Percentiles rank a stretch among this genome's conserved stretches.
Conservation (phyloP, 805 yeast genomes). For the Torulaspora indica region DNA sequence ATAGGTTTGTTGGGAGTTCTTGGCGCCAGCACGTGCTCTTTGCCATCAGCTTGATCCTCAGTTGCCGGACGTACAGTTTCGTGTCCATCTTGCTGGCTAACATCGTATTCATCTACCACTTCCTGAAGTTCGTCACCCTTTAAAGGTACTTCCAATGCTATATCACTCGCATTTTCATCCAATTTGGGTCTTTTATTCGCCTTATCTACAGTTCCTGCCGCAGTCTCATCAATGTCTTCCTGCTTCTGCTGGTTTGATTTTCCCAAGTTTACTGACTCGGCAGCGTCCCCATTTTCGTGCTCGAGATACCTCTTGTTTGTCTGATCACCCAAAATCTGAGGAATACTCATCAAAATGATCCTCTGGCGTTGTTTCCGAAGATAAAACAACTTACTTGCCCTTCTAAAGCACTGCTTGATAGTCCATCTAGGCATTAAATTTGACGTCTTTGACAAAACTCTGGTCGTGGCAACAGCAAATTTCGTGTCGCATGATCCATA, state of each 20-base stretch:
- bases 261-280: background rate
- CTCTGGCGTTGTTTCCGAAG: background rate
- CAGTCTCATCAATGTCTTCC: background rate
- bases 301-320: slow-evolving; percentile 4
- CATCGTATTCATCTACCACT: slow-evolving; percentile 20
- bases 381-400: background rate
- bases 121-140: slow-evolving; percentile 22
- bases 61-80: too few relatives aligned
- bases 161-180: slow-evolving; percentile 10
- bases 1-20: slow-evolving; percentile 21
- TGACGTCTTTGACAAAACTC: background rate
- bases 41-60: background rate
- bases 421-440: background rate
- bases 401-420: background rate
- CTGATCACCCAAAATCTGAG: background rate
- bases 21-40: slow-evolving; percentile 18
- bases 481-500: background rate
- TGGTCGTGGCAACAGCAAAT: background rate
- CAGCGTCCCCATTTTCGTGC: slow-evolving; percentile 2
- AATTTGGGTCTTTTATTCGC: slow-evolving; percentile 14
- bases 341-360: slow-evolving; percentile 1
- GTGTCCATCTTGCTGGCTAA: background rate
- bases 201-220: slow-evolving; percentile 13
- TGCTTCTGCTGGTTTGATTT: background rate
- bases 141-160: slow-evolving; percentile 7